phyloP scores from a whole-genome alignment of 495 filamentous ascomycete species.

The Daldinia bambusicola region DNA sequence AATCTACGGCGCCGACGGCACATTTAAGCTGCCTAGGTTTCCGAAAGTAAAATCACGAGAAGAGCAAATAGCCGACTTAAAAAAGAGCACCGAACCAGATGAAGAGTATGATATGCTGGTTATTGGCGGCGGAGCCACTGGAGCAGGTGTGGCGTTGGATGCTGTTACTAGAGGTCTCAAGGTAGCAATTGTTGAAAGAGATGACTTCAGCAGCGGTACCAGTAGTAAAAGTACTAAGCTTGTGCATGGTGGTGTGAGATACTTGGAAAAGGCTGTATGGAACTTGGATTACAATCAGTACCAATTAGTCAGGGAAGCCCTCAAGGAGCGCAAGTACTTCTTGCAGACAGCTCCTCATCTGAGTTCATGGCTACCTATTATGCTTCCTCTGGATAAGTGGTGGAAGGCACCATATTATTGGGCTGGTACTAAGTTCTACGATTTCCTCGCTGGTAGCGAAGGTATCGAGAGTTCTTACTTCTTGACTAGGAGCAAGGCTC shows the following conservation, averaged over 20 bases:
- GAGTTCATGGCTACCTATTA: slow-evolving; percentile 94
- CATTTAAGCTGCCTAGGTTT: slow-evolving; percentile 82
- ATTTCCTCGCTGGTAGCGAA: slow-evolving; percentile 92
- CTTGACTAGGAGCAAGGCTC: slow-evolving; percentile 89
- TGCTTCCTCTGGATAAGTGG: slow-evolving; percentile 95
- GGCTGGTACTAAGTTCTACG: slow-evolving; percentile 94
- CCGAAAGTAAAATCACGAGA: slow-evolving; percentile 77
- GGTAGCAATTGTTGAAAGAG: slow-evolving; percentile 93
- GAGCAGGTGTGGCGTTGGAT: slow-evolving; percentile 91
- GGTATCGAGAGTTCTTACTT: slow-evolving; percentile 99
- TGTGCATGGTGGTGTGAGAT: slow-evolving; percentile 95
- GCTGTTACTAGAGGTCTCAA: slow-evolving; percentile 91
- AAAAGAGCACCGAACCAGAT: slow-evolving; percentile 55
- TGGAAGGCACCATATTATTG: slow-evolving; percentile 99
- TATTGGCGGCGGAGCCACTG: slow-evolving; percentile 93
- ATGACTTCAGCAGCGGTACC: slow-evolving; percentile 94
- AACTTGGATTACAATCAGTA: slow-evolving; percentile 98
- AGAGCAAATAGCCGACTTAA: slow-evolving; percentile 71
- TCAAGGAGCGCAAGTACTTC: slow-evolving; percentile 96
- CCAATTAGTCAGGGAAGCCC: slow-evolving; percentile 89
- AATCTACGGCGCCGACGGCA: slow-evolving; percentile 79
- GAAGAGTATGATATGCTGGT: slow-evolving; percentile 85
- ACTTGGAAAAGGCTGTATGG: slow-evolving; percentile 96
- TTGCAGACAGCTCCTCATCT: slow-evolving; percentile 95
- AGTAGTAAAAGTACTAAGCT: slow-evolving; percentile 98